Conservation (phyloP, 2,329 filamentous ascomycete species). For the Hypoxylon sp. region DNA sequence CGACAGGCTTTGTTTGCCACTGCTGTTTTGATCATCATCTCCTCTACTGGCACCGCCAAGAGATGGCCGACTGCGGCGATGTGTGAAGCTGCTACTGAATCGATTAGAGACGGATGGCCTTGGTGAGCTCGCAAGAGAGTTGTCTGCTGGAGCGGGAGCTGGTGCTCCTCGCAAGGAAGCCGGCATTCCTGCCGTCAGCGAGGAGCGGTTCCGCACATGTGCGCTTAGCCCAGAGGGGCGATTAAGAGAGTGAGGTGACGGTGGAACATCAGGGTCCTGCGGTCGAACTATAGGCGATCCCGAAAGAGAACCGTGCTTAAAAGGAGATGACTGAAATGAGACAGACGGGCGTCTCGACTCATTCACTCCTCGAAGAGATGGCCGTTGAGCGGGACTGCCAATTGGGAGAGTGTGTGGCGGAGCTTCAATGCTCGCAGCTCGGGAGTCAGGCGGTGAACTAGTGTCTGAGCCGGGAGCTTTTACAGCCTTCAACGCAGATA, state of each 20-base stretch:
- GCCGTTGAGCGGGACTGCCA: conserved; percentile 53
- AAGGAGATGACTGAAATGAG: conserved; percentile 83
- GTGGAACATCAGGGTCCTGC: conserved; percentile 64
- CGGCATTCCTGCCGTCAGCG: conserved; percentile 80
- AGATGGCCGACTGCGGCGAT: conserved; percentile 82
- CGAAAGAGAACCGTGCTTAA: conserved; percentile 96
- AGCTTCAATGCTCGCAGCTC: conserved; percentile 60
- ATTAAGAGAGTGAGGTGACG: conserved; percentile 67
- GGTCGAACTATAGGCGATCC: conserved; percentile 77
- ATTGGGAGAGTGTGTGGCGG: conserved; percentile 69
- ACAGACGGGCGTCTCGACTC: conserved; percentile 80
- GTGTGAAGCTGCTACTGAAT: conserved; percentile 95
- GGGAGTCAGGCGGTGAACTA: conserved; percentile 69
- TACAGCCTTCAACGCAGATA: conserved; percentile 83
- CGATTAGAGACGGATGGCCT: conserved; percentile 82
- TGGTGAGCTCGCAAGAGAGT: conserved; percentile 80
- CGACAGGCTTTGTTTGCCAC: conserved; percentile 80
- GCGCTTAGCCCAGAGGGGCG: conserved; percentile 64
- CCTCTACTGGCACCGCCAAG: conserved; percentile 77
- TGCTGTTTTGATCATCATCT: conserved; percentile 82
- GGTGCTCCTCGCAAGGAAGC: conserved; percentile 77
- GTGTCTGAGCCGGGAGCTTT: conserved; percentile 72
- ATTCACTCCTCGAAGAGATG: conserved; percentile 62
- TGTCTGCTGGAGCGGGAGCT: conserved; percentile 69
- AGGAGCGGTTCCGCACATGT: conserved; percentile 77